These are phyloP conservation scores for Corymbia maculata DNA, from an alignment of 345 rosid genomes.

Conservation along the genomic window DNA sequence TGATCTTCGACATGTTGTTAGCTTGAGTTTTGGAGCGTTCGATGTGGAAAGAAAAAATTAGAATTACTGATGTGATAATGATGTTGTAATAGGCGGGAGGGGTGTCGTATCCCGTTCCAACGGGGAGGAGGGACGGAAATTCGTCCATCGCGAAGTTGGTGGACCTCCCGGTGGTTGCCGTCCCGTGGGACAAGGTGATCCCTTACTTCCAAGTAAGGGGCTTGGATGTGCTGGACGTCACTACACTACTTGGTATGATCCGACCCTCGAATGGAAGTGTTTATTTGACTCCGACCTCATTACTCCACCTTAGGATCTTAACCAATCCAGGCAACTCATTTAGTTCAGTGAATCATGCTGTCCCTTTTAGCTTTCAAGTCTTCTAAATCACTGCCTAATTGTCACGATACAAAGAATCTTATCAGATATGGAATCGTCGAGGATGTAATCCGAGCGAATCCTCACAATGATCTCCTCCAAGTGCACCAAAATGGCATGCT, in stretches of 20 bases:
- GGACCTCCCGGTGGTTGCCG: slow-evolving; percentile 15
- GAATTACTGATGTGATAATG: background rate
- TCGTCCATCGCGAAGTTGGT: slow-evolving; percentile 29
- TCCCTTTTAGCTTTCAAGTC: too few relatives aligned
- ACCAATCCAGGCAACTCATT: background rate
- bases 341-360: background rate
- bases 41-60: background rate
- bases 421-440: too few relatives aligned
- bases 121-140: slow-evolving; percentile 56
- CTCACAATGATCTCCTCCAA: background rate
- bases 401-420: too few relatives aligned
- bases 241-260: background rate
- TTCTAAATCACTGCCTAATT: too few relatives aligned
- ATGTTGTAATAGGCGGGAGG: slow-evolving; percentile 41
- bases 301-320: background rate
- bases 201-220: background rate
- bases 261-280: background rate
- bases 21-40: background rate
- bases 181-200: background rate
- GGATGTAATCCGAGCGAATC: too few relatives aligned
- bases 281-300: too few relatives aligned
- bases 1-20: background rate
- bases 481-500: background rate
- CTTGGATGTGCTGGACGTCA: background rate
- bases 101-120: slow-evolving; percentile 48